Conservation (phyloP, 257 asterid genomes). For the Fraxinus excelsior region DNA sequence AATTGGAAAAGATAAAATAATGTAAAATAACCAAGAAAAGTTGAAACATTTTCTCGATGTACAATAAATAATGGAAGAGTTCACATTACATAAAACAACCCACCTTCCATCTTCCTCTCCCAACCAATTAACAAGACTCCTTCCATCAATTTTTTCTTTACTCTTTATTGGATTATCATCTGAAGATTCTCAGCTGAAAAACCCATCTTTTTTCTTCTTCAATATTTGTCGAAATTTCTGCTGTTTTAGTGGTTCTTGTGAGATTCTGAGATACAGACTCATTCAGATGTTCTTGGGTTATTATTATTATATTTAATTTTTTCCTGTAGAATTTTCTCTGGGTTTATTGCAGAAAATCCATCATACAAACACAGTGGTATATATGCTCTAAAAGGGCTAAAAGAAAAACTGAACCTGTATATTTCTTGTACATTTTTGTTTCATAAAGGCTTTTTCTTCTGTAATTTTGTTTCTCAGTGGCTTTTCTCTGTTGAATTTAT, state of each 20-base stretch:
- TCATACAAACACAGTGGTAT: constrained; percentile 40
- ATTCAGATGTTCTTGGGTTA: constrained; percentile 34
- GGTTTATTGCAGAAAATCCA: constrained; percentile 39
- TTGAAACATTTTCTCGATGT: constrained; percentile 59
- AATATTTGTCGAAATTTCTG: constrained; percentile 38
- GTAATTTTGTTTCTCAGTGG: constrained; percentile 20
- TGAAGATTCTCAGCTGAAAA: constrained; percentile 20
- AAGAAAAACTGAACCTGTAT: constrained; percentile 36
- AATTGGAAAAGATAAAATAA: constrained; percentile 9
- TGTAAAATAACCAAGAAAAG: constrained; percentile 32
- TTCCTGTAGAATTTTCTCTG: constrained; percentile 34
- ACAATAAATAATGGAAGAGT: constrained; percentile 44
- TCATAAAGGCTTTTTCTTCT: constrained; percentile 15
- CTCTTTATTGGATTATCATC: constrained; percentile 52
- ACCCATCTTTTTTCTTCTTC: constrained; percentile 45
- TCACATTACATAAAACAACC: constrained; percentile 57
- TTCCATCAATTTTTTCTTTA: constrained; percentile 48
- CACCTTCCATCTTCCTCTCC: constrained; percentile 58
- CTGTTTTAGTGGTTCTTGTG: constrained; percentile 58
- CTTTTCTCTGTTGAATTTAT: constrained; percentile 31
- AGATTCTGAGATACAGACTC: constrained; percentile 42
- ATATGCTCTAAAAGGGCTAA: constrained; percentile 38
- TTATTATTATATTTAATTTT: constrained; percentile 26
- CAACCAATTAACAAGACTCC: constrained; percentile 58
- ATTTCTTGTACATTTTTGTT: constrained; percentile 24